Conservation (phyloP, 768 basidiomycete species). For the Mycena amicta region DNA sequence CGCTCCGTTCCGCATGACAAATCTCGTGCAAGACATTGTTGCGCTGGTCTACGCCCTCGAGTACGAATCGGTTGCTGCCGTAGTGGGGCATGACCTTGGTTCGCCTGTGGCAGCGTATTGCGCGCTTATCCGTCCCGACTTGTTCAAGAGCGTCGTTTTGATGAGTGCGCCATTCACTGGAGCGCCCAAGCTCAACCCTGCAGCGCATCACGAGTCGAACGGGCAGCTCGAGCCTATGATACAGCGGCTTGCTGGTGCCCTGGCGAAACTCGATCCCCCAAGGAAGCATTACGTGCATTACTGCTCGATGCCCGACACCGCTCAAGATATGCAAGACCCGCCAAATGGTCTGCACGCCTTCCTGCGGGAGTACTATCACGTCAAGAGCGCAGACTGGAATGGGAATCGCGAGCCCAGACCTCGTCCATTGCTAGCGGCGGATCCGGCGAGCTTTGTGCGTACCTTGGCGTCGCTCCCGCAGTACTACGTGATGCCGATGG, state of each 20-base stretch:
- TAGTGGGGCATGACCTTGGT: constrained; percentile 67
- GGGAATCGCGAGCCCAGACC: constrained; percentile 36
- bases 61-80: constrained; percentile 45
- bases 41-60: constrained; percentile 55
- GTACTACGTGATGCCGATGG: constrained; percentile 65
- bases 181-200: constrained; percentile 29
- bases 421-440: constrained; percentile 37
- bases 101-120: constrained; percentile 55
- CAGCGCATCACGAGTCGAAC: constrained; percentile 13
- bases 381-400: constrained; percentile 59
- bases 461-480: constrained; percentile 49
- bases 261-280: constrained; percentile 49
- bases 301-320: constrained; percentile 48
- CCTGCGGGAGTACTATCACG: constrained; percentile 57
- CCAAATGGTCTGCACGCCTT: constrained; percentile 50
- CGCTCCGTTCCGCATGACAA: constrained; percentile 51
- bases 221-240: background rate
- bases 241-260: constrained; percentile 22
- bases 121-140: constrained; percentile 55
- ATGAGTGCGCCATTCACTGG: constrained; percentile 64
- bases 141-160: constrained; percentile 57
- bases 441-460: constrained; percentile 17
- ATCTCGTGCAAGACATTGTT: constrained; percentile 53
- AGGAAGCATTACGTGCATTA: constrained; percentile 62
- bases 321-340: constrained; percentile 45